Percentiles rank a stretch among this genome's conserved stretches.
Conservation (phyloP, 139 green algal genomes). For the Astrephomene gubernaculifera region DNA sequence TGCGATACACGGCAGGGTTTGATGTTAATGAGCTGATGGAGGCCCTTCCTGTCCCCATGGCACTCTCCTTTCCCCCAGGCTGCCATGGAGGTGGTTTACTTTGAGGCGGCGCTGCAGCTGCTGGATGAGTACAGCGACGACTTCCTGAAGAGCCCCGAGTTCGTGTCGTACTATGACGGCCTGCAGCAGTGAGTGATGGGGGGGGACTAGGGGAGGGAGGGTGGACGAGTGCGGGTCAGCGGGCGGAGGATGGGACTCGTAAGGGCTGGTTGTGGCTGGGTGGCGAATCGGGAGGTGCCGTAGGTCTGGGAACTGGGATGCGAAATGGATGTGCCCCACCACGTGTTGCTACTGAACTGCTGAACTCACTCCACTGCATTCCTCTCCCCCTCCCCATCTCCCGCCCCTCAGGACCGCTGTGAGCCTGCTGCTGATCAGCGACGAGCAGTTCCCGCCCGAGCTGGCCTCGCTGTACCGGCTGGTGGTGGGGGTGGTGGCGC, state of each 20-base stretch:
- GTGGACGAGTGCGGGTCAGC: too few relatives aligned
- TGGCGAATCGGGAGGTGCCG: too few relatives aligned
- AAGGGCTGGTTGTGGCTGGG: too few relatives aligned
- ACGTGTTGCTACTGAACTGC: too few relatives aligned
- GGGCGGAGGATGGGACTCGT: too few relatives aligned
- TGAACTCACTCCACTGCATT: neutral
- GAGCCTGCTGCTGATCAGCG: slow-evolving; percentile 7
- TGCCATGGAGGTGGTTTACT: slow-evolving; percentile 75
- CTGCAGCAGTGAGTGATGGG: slow-evolving; percentile 49
- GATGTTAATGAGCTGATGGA: too few relatives aligned
- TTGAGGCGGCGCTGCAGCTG: slow-evolving; percentile 68
- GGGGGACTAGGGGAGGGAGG: neutral
- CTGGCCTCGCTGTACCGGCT: slow-evolving; percentile 44
- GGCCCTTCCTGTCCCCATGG: too few relatives aligned
- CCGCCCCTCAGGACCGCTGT: neutral
- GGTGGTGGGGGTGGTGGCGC: slow-evolving; percentile 26
- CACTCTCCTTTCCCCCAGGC: slow-evolving; percentile 46
- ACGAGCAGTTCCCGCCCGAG: slow-evolving; percentile 66
- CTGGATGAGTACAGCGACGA: slow-evolving; percentile 56
- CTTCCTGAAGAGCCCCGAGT: slow-evolving; percentile 53
- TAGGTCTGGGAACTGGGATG: too few relatives aligned
- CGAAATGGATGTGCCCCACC: too few relatives aligned
- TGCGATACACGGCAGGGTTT: too few relatives aligned
- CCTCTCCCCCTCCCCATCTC: neutral
- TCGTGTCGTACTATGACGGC: slow-evolving; percentile 50